Base-by-base conservation (phyloP, 495 filamentous ascomycete genomes). In the Immersiella caudata region DNA sequence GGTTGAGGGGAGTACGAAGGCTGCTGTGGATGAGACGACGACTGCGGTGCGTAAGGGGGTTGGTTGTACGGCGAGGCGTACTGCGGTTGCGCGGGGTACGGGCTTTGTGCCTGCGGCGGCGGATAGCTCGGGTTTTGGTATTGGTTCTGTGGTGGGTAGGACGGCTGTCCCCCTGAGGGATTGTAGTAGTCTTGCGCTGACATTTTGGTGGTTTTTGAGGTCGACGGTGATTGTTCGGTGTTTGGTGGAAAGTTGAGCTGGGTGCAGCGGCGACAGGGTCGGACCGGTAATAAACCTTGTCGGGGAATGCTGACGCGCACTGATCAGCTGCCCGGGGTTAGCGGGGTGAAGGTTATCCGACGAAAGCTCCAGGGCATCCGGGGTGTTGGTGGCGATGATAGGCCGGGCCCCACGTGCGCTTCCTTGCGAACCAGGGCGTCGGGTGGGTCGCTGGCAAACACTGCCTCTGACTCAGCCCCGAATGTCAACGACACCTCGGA, bases 171-270 rank as follows among this genome's bases (percentile, higher is more conserved):
- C n/a, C n/a, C 61, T 18, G 59, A 29, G 51, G 64, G n/a, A 21
- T 69, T 69, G 66, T 71, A 71, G 58, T 68, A 71, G 16, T 68
- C 69, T 62, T 71, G 65, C 0, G 65, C 69, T 11, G 69, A 68
- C 69, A 71, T 71, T 46, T 46, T 46, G 40, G 40, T 12, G 16
- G 40, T 46, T 46, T 46, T 14, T 2, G 40, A 14, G 6, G 40
- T 46, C 5, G 2, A 14, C 40, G 40, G 40, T 14, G 40, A 18
- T 46, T 18, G 29, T 33, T 33, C 29, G 29, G 40, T 18, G 40
- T 46, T 46, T 5, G 40, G 6, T 4, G 40, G 2, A 46, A 46
- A 46, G 40, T 46, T 46, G 40, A 46, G 40, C 14, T 14, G 40
- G 5, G 40, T 46, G 40, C 40, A 46, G 16, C 40, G 40, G 40